Evolutionary conservation across 352 stramenopile species (phyloP).

Genomic region (Phytophthora rubi): DNA sequence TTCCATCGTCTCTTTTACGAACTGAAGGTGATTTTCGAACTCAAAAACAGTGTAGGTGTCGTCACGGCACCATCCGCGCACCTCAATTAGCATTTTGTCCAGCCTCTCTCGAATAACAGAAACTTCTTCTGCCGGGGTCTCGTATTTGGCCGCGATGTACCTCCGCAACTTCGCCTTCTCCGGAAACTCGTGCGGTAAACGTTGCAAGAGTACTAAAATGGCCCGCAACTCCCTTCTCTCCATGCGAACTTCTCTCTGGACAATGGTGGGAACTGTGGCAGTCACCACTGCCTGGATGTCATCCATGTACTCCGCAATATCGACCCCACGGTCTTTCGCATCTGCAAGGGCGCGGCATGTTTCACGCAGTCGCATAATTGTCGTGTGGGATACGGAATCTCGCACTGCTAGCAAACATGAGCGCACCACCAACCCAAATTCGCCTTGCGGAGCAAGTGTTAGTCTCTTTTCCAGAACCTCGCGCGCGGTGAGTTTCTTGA

Average conservation of each 20-base stretch:
- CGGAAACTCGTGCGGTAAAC: background rate
- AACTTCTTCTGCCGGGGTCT: background rate
- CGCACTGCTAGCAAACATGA: background rate
- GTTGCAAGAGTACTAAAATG: background rate
- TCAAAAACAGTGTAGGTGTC: background rate
- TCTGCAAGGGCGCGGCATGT: background rate
- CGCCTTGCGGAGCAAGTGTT: background rate
- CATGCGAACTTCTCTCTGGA: background rate
- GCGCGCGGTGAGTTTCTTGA: background rate
- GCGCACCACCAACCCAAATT: background rate
- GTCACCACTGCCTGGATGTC: background rate
- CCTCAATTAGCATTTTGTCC: background rate
- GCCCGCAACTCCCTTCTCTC: background rate
- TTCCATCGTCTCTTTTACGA: constrained; percentile 1
- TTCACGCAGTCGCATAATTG: background rate
- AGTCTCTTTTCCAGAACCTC: background rate
- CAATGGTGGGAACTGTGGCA: background rate
- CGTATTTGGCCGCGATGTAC: background rate
- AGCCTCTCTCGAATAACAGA: background rate
- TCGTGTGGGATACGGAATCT: background rate
- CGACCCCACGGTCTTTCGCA: background rate
- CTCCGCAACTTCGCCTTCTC: background rate
- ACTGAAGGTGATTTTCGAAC: background rate
- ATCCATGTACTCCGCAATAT: background rate
- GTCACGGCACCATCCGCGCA: background rate